Evolutionary conservation across 1,139 yeast species (phyloP), one percentile per base, ranked within the genome.

Genomic region (Schizosaccharomyces versatilis): DNA sequence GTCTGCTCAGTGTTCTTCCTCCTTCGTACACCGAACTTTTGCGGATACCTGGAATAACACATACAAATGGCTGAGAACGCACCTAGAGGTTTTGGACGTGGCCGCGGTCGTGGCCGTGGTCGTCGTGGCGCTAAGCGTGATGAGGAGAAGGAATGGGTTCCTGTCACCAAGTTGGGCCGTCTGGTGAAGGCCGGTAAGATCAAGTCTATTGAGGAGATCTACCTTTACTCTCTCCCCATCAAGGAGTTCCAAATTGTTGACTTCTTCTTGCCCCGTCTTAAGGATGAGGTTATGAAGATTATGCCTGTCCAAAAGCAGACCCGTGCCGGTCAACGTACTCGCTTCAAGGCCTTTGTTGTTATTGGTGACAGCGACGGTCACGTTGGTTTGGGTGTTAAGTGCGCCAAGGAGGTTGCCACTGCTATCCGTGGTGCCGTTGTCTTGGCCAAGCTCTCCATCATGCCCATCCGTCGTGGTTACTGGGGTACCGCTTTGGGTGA

Each of bases 291-390:
- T 71, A 90, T 90, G 98, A 55, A 59, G 85, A 90, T 90, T 78
- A 83, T 93, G 80, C 94, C 99, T 66, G 98, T 90, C 67, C 99
- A 90, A 79, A 90, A 90, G 82, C 99, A 90, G 79, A 90, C 99
- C 80, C 82, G 95, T 78, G 99, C 99, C 69, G 99, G 99, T 86
- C 99, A 90, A 81, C 90, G 99, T 81, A 90, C 98, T 77, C 86
- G 99, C 81, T 88, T 90, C 84, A 93, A 93, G 93, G 98, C 97
- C 74, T 95, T 90, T 71, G 97, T 93, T 72, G 88, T 90, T 71
- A 86, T 90, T 73, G 99, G 99, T 80, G 98, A 93, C 79, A 77
- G 88, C 69, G 85, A 86, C 85, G 99, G 98, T 75, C 98, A 93
- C 81, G 95, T 90, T 77, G 99, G 99, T 84, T 84, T 90, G 73